Evolutionary conservation across 148 eudicot species (phyloP).

Genomic region (Dianthus caryophyllus): DNA sequence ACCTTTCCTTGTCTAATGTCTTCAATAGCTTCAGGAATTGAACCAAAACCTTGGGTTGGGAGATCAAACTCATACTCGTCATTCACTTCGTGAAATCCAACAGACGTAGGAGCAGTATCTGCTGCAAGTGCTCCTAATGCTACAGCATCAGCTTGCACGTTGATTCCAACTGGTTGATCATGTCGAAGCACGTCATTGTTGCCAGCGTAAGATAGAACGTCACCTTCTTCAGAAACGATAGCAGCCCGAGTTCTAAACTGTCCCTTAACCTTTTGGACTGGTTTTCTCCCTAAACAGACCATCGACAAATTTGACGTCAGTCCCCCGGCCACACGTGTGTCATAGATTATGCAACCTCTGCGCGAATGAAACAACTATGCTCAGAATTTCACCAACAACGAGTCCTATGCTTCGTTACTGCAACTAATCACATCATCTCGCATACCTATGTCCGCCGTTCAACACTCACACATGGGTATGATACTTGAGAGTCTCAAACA

Average conservation of each 20-base stretch:
- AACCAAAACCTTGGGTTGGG: slow-evolving; percentile 77
- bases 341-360: slow-evolving; percentile 38
- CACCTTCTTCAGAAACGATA: slow-evolving; percentile 61
- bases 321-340: slow-evolving; percentile 36
- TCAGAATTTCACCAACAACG: slow-evolving; percentile 9
- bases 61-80: slow-evolving; percentile 72
- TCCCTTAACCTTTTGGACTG: slow-evolving; percentile 30
- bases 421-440: too few species aligned
- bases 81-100: slow-evolving; percentile 39
- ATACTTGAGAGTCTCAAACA: too few species aligned
- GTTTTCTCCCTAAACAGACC: slow-evolving; percentile 31
- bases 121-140: slow-evolving; percentile 65
- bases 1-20: slow-evolving; percentile 97
- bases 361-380: slow-evolving; percentile 8
- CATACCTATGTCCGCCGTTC: too few species aligned
- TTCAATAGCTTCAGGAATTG: slow-evolving; percentile 87
- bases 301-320: slow-evolving; percentile 29
- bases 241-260: slow-evolving; percentile 45
- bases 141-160: slow-evolving; percentile 56
- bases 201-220: slow-evolving; percentile 37
- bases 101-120: slow-evolving; percentile 51
- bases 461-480: too few species aligned
- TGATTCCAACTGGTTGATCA: slow-evolving; percentile 47
- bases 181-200: slow-evolving; percentile 21
- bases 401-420: neutral